Evolutionary conservation across 176 grass and related monocot species (phyloP).

Genomic region (Juncus effusus): DNA sequence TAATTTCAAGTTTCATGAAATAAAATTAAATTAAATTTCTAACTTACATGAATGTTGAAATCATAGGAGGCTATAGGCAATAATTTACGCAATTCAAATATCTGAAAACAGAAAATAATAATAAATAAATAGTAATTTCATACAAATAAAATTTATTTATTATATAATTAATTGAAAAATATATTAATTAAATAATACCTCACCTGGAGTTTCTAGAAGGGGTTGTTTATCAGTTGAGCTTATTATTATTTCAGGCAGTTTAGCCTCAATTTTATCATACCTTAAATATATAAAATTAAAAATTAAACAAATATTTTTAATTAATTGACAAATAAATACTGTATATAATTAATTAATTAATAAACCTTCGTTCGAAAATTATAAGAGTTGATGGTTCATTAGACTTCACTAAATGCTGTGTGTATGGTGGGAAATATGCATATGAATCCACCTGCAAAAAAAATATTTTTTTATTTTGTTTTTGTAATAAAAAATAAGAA

Average conservation of each 20-base stretch:
- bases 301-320: background rate
- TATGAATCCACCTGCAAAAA: constrained; percentile 79
- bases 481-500: background rate
- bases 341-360: constrained; percentile 15
- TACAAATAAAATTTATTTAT: no score
- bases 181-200: constrained; percentile 27
- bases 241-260: constrained; percentile 54
- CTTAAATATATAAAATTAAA: constrained; percentile 29
- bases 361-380: constrained; percentile 75
- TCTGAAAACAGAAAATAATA: constrained; percentile 39
- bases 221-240: constrained; percentile 78
- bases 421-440: constrained; percentile 87
- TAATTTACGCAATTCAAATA: constrained; percentile 94
- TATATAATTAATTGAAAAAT: no score
- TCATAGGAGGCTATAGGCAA: constrained; percentile 78
- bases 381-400: constrained; percentile 49
- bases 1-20: background rate
- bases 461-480: constrained; percentile 13
- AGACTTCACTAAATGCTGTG: constrained; percentile 57
- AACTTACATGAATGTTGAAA: constrained; percentile 99
- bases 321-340: background rate
- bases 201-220: constrained; percentile 92
- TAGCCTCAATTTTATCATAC: constrained; percentile 46
- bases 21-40: background rate
- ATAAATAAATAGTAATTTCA: background rate